Evolutionary conservation across 306 rosid genomes (phyloP).

Genomic region (Parietaria judaica): DNA sequence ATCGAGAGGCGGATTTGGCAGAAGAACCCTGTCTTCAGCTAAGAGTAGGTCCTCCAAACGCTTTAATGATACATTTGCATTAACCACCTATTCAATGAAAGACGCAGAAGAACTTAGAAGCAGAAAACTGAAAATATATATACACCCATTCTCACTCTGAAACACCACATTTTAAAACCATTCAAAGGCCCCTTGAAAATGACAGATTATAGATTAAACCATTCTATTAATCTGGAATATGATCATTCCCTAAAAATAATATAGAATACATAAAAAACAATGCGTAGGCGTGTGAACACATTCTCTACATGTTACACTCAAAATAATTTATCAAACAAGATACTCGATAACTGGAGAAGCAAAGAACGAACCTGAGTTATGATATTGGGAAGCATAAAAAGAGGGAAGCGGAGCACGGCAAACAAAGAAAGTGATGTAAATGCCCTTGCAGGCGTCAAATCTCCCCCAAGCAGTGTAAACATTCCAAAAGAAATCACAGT

Average conservation of each 20-base stretch:
- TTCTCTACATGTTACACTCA: not conserved
- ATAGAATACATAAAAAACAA: too few relatives aligned
- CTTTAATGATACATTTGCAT: conserved; percentile 89
- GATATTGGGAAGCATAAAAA: conserved; percentile 93
- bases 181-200: too few relatives aligned
- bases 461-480: conserved; percentile 85
- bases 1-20: conserved; percentile 83
- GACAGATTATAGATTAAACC: too few relatives aligned
- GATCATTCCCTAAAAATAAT: too few relatives aligned
- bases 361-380: conserved; percentile 71
- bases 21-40: conserved; percentile 77
- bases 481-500: conserved; percentile 93
- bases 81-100: conserved; percentile 54
- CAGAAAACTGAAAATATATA: not conserved
- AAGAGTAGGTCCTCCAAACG: conserved; percentile 77
- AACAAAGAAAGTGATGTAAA: conserved; percentile 93
- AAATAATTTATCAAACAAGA: not conserved
- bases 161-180: too few relatives aligned
- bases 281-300: not conserved
- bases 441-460: conserved; percentile 92
- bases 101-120: conserved; percentile 15
- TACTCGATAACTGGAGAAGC: not conserved
- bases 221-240: too few relatives aligned
- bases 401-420: conserved; percentile 94
- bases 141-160: not conserved